Base-by-base conservation (phyloP, 169 alveolate genomes). In the Amoebophrya sp. region DNA sequence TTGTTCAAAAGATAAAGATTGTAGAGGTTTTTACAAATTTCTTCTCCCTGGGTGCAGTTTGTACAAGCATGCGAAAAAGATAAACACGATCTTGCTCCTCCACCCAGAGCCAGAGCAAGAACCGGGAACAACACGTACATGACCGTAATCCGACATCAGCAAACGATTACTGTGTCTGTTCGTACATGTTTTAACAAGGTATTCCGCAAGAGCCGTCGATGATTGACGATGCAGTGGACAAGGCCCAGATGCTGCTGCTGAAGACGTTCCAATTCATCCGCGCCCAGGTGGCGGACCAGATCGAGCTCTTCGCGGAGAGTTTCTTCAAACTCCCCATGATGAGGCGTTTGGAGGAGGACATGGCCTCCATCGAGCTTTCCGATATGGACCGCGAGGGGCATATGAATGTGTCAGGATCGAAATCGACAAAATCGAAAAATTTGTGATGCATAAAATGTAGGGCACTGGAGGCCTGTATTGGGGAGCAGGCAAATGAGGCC, bases 241-340 rank as follows among this genome's bases (percentile, higher is more conserved):
- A 92, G 77, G 94, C 89, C 66, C 94, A 92, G 92, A 92, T 92
- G 94, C 91, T 92, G 90, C 90, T 92, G 39, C 89, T 92, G 55
- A 91, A 91, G 55, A 93, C 94, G 25, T 91, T 89, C 89, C 53
- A 92, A 33, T 93, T 91, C 92, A 93, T 93, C 83, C 40, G 94
- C 0, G 89, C 94, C 32, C 94, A 93, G 93, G 92, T 93, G 23
- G 39, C 66, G 10, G 53, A 38, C 55, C 77, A 92, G 94, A 91
- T 92, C 29, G 94, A 92, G 91, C 93, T 91, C 77, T 93, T 93
- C 77, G 93, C 94, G 0, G 94, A 93, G 92, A 91, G 93, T 77
- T 93, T 93, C 88, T 93, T 93, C 94, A 93, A 93, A 90, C 88
- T 93, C 89, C 94, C 94, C 39, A 91, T 93, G 94, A 92, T 93